phyloP scores from a whole-genome alignment of 768 basidiomycete genomes.

The Exsudoporus frostii region DNA sequence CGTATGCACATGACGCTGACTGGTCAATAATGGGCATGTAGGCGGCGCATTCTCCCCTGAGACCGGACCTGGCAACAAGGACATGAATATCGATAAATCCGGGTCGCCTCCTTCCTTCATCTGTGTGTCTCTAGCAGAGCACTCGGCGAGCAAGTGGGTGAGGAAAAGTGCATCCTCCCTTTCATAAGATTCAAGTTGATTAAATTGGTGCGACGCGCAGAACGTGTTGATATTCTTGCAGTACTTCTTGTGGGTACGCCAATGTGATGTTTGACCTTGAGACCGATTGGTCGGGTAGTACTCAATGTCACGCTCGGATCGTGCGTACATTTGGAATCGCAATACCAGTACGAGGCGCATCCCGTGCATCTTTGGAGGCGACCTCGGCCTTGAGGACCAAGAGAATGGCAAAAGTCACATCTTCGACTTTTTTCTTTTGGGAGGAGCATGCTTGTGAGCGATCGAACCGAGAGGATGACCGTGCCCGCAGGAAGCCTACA shows the following conservation, averaged over 20 bases:
- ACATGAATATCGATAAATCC: constrained; percentile 36
- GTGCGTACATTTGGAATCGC: constrained; percentile 56
- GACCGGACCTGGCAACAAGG: constrained; percentile 45
- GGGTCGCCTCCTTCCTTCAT: constrained; percentile 16
- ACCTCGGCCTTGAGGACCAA: constrained; percentile 23
- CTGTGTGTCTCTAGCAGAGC: constrained; percentile 11
- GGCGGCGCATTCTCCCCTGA: constrained; percentile 23
- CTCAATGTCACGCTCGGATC: constrained; percentile 4
- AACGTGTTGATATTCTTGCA: constrained; percentile 58
- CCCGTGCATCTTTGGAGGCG: constrained; percentile 57
- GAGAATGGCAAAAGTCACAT: constrained; percentile 62
- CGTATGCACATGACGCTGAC: constrained; percentile 22
- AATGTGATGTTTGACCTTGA: constrained; percentile 66
- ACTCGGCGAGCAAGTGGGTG: constrained; percentile 55
- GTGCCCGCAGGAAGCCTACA: constrained; percentile 42
- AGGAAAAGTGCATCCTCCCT: constrained; percentile 62
- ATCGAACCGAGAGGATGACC: constrained; percentile 41
- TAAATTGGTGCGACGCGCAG: constrained; percentile 43
- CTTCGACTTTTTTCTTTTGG: constrained; percentile 56
- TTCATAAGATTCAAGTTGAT: constrained; percentile 49
- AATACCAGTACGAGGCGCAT: constrained; percentile 75
- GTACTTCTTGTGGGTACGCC: constrained; percentile 65
- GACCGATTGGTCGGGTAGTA: constrained; percentile 4
- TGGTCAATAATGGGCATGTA: constrained; percentile 32
- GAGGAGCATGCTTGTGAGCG: constrained; percentile 50